Percentiles rank a stretch among this genome's conserved stretches.
Evolutionary conservation across 208 protist genomes (phyloP).

Genomic region (Acanthamoeba quina): DNA sequence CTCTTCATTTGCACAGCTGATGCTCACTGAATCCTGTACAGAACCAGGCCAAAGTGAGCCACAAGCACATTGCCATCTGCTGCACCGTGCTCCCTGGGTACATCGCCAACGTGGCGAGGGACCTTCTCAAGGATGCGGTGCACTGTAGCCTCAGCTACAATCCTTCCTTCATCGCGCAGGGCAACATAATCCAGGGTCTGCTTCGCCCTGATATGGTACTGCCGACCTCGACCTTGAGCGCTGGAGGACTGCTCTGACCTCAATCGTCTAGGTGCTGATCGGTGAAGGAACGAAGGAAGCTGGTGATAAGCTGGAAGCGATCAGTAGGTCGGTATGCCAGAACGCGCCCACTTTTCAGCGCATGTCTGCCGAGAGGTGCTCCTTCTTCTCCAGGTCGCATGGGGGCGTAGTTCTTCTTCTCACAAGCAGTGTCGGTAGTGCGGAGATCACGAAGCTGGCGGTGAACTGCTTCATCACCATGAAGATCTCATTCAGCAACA

Average conservation of each 20-base stretch:
- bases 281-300: constrained; percentile 81
- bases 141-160: constrained; percentile 84
- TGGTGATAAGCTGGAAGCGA: constrained; percentile 77
- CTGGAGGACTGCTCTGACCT: not conserved
- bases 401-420: not conserved
- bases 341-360: constrained; percentile 73
- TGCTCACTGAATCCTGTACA: not conserved
- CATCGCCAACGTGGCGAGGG: constrained; percentile 70
- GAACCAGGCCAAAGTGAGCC: constrained; percentile 72
- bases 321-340: constrained; percentile 78
- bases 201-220: constrained; percentile 83
- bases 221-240: not conserved
- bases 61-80: constrained; percentile 87
- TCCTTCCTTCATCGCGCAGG: constrained; percentile 88
- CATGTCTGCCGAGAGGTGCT: constrained; percentile 76
- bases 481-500: constrained; percentile 86
- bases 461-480: constrained; percentile 89
- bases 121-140: constrained; percentile 77
- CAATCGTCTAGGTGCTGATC: constrained; percentile 80
- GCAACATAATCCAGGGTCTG: constrained; percentile 81
- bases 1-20: not conserved
- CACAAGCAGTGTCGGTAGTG: not conserved
- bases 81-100: constrained; percentile 88
- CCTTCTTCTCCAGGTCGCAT: not conserved
- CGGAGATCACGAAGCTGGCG: constrained; percentile 85